Base-by-base conservation (phyloP, 129 eudicot genomes). In the Calendula officinalis region DNA sequence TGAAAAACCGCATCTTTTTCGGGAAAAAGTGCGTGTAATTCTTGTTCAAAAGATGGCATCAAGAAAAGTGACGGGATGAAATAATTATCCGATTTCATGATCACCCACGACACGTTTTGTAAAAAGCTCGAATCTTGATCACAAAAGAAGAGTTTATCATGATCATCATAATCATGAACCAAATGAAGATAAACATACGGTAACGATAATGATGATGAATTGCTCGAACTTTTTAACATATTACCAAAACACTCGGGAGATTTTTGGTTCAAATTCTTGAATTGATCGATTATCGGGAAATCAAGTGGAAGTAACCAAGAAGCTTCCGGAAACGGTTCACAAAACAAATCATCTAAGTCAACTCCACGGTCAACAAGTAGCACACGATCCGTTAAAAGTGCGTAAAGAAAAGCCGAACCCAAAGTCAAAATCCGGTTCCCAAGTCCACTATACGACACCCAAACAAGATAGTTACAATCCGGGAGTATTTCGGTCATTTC, bases 81-180 rank as follows among this genome's bases (percentile, higher is more conserved):
- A 70, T 88, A 88, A 68, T 88, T 82, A 70, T 88, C 83, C 5
- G 89, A 54, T 70, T 80, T 88, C 89, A 88, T 79, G 56, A 88
- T 62, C 44, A 88, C 60, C 89, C 89, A 88, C 7, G 89, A 82
- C 15, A 72, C 70, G 11, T 70, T 80, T 60, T 82, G 78, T 51
- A 88, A 77, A 66, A 64, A 49, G 50, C 66, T 64, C 68, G 84
- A 92, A 56, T 84, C 96, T 84, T 77, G 86, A 66, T 84, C 86
- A 68, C 96, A 88, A 75, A 84, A 84, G 77, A 88, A 88, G 45
- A 84, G 83, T 69, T 84, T 88, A 58, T 88, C 96, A 14, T 77
- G 79, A 47, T 80, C 86, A 69, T 72, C 77, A 40, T 82, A 84
- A 65, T 88, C 89, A 47, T 88, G 96, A 59, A 69, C 82, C 60